phyloP scores from a whole-genome alignment of 2,329 filamentous ascomycete genomes.

The Didymella arachidicola region DNA sequence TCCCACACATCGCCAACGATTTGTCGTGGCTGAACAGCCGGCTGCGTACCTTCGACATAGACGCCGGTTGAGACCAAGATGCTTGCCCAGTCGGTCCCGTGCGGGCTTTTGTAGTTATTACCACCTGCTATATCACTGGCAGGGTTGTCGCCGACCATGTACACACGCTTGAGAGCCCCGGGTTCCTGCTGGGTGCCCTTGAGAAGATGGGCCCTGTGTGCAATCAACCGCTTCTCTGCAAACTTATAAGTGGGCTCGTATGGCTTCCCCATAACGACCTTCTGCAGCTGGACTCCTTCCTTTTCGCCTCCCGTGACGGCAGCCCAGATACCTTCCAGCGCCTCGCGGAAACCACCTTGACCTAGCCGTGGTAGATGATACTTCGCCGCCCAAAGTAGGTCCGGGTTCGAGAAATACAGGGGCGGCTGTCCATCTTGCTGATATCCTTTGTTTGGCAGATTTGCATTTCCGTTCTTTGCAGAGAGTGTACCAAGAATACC shows the following conservation, averaged over 20 bases:
- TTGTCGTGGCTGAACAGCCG: slow-evolving; percentile 67
- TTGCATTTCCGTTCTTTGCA: slow-evolving; percentile 69
- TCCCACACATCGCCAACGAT: slow-evolving; percentile 78
- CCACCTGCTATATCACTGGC: slow-evolving; percentile 91
- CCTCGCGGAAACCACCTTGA: slow-evolving; percentile 87
- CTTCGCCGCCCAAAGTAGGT: slow-evolving; percentile 86
- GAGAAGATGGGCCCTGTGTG: slow-evolving; percentile 64
- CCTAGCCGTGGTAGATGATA: slow-evolving; percentile 88
- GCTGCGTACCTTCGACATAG: slow-evolving; percentile 64
- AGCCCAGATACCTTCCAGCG: slow-evolving; percentile 80
- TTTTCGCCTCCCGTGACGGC: slow-evolving; percentile 68
- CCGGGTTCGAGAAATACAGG: slow-evolving; percentile 88
- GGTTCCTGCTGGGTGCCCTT: slow-evolving; percentile 34
- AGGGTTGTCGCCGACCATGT: slow-evolving; percentile 83
- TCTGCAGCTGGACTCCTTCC: slow-evolving; percentile 64
- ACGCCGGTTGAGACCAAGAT: slow-evolving; percentile 84
- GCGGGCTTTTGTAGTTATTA: slow-evolving; percentile 73
- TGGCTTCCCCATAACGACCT: slow-evolving; percentile 84
- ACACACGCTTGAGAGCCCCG: slow-evolving; percentile 73
- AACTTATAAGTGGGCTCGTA: slow-evolving; percentile 79
- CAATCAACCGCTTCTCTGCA: slow-evolving; percentile 76
- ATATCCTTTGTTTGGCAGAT: slow-evolving; percentile 77
- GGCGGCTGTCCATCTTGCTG: slow-evolving; percentile 81
- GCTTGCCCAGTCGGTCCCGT: slow-evolving; percentile 77
- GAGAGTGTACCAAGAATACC: slow-evolving; percentile 85